Evolutionary conservation across 2,329 filamentous ascomycete species (phyloP), one percentile per base, ranked within the genome.

Genomic region (Penicillium oxalicum): DNA sequence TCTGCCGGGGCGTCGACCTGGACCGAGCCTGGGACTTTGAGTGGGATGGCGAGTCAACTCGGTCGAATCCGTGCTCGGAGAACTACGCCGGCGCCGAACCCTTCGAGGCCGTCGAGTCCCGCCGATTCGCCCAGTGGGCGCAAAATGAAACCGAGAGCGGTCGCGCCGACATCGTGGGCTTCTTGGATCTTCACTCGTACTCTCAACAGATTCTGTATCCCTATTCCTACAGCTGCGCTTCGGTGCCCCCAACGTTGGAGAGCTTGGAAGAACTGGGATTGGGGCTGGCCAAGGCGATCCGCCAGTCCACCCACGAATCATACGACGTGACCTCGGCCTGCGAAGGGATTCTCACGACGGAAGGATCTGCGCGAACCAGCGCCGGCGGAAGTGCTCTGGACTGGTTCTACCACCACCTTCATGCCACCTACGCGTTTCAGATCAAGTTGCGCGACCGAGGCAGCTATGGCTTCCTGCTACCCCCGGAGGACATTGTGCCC

Each of bases 141-240:
- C 81, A 77, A 60, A 91, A 89, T 62, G 79, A 95, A 67, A 89
- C 85, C 0, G 74, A 79, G 6, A 75, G 82, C 56, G 81, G 85
- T 64, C 83, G 86, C 48, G 82, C 84, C 44, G 77, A 85, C 12
- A 89, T 97, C 57, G 80, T 91, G n/a, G 89, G 86, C 3, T 85
- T 94, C 55, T 66, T 97, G 39, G 93, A 98, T 66, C 77, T 97
- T 26, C 93, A 98, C 70, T 91, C 88, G 1, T 98, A 97, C 68
- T 94, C 89, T 0, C 91, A 98, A 70, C 87, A 96, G 69, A 85
- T 98, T 24, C 77, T 97, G 7, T 96, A 93, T 65, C 93, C 93
- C 0, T 97, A 91, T 66, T 84, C 87, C 4, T 95, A 88, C 70
- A 88, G 87, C 9, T 98, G 93, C 74, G 73, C 76, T 5, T 77